Evolutionary conservation across 352 stramenopile genomes (phyloP).

Genomic region (Pythium vanterpoolii): DNA sequence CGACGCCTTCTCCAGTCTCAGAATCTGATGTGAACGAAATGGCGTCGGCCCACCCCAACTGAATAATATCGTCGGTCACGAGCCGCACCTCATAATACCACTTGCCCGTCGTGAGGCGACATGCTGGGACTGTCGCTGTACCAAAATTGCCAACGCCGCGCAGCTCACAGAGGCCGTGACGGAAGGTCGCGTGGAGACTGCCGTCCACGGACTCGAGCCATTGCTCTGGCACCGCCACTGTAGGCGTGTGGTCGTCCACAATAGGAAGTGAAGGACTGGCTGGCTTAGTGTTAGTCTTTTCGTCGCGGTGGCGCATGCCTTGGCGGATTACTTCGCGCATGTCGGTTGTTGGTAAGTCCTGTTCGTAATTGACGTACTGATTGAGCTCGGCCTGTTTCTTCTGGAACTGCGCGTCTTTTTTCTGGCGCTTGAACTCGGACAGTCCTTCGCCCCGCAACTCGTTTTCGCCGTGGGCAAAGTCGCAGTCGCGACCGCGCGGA

Average conservation of each 20-base stretch:
- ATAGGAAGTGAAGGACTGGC: neutral
- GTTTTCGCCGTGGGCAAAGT: conserved; percentile 82
- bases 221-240: conserved; percentile 20
- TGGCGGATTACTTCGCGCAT: conserved; percentile 68
- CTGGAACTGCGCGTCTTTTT: conserved; percentile 51
- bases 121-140: conserved; percentile 53
- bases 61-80: conserved; percentile 84
- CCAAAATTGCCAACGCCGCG: conserved; percentile 75
- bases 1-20: conserved; percentile 84
- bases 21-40: conserved; percentile 77
- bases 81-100: conserved; percentile 92
- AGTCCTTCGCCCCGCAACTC: conserved; percentile 64
- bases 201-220: conserved; percentile 47
- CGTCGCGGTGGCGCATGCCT: conserved; percentile 51
- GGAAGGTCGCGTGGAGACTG: conserved; percentile 51
- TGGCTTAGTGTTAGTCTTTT: conserved; percentile 12
- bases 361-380: conserved; percentile 74
- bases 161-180: conserved; percentile 70
- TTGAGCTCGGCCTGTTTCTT: conserved; percentile 64
- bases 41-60: conserved; percentile 90
- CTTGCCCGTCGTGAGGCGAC: conserved; percentile 49
- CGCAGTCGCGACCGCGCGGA: conserved; percentile 71
- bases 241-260: neutral
- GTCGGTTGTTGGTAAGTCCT: conserved; percentile 40
- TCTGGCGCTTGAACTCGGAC: conserved; percentile 66